Percentiles rank a stretch among this genome's conserved stretches.
phyloP scores from a whole-genome alignment of 2,329 filamentous ascomycete species.

The Arthrinium phaeospermum region DNA sequence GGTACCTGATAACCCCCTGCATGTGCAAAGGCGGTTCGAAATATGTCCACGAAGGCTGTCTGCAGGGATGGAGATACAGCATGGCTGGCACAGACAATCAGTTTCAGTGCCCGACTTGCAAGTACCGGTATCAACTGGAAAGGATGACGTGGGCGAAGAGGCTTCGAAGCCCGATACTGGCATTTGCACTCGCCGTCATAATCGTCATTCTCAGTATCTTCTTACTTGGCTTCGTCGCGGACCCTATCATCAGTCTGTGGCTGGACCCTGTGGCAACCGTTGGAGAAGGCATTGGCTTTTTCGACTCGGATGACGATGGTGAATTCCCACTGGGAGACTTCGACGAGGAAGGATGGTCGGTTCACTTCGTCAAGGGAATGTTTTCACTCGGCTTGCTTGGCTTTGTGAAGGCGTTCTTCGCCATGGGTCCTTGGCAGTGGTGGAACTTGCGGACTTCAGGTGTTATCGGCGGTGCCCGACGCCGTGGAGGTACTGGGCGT shows the following conservation, averaged over 20 bases:
- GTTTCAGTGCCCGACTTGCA: constrained; percentile 76
- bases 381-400: constrained; percentile 89
- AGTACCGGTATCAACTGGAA: constrained; percentile 80
- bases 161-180: constrained; percentile 69
- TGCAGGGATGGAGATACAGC: constrained; percentile 81
- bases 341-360: constrained; percentile 65
- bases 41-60: constrained; percentile 92
- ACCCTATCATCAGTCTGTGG: constrained; percentile 90
- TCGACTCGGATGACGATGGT: constrained; percentile 48
- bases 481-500: constrained; percentile 69
- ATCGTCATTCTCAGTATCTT: constrained; percentile 80
- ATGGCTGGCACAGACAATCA: constrained; percentile 76
- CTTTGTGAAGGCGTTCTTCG: constrained; percentile 79
- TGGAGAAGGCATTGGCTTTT: constrained; percentile 43
- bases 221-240: constrained; percentile 85
- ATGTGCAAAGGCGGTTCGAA: constrained; percentile 91
- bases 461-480: constrained; percentile 55
- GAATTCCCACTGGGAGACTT: constrained; percentile 20
- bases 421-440: constrained; percentile 77
- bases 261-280: constrained; percentile 75
- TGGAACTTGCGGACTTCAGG: constrained; percentile 73
- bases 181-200: constrained; percentile 71
- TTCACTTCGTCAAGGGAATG: constrained; percentile 88
- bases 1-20: constrained; percentile 86
- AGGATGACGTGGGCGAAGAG: constrained; percentile 77